Percentiles rank a stretch among this genome's conserved stretches.
These are phyloP conservation scores for Kondoa malvinella DNA, from an alignment of 768 basidiomycete species.

Conservation along the genomic window DNA sequence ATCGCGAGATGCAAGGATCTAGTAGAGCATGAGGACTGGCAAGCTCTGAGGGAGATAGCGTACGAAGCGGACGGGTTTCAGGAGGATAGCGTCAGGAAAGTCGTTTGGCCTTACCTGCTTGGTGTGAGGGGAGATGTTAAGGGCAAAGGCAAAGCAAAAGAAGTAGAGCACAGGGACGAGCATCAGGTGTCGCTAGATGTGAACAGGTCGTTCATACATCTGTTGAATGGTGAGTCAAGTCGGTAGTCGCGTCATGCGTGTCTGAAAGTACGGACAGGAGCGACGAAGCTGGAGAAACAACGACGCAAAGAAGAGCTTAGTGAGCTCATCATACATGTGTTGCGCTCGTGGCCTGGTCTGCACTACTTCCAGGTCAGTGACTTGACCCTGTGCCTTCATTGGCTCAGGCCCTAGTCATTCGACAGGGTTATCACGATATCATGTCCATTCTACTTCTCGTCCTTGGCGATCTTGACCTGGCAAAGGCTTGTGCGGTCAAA, in stretches of 20 bases:
- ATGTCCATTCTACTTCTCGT: constrained; percentile 32
- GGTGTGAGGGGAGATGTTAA: constrained; percentile 2
- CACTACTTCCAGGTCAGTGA: constrained; percentile 35
- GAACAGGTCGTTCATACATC: constrained; percentile 33
- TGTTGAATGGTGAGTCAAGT: constrained; percentile 28
- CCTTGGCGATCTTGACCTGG: constrained; percentile 15
- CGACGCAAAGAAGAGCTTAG: constrained; percentile 31
- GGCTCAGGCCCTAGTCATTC: not conserved
- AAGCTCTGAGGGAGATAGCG: constrained; percentile 26
- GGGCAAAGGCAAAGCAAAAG: not conserved
- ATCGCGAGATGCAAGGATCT: not conserved
- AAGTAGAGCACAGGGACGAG: constrained; percentile 28
- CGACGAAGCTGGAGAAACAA: constrained; percentile 25
- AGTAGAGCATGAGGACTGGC: constrained; percentile 23
- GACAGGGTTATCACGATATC: constrained; percentile 35
- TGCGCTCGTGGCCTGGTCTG: constrained; percentile 30
- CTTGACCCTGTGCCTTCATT: constrained; percentile 4
- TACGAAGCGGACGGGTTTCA: constrained; percentile 31
- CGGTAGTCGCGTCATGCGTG: not conserved
- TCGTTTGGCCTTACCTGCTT: constrained; percentile 28
- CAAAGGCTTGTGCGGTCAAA: constrained; percentile 5
- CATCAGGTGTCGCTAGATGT: constrained; percentile 35
- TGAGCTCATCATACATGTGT: constrained; percentile 31
- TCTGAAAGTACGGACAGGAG: constrained; percentile 15
- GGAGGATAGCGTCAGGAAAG: constrained; percentile 26